phyloP scores from a whole-genome alignment of 306 rosid genomes.

The Begonia masoniana region DNA sequence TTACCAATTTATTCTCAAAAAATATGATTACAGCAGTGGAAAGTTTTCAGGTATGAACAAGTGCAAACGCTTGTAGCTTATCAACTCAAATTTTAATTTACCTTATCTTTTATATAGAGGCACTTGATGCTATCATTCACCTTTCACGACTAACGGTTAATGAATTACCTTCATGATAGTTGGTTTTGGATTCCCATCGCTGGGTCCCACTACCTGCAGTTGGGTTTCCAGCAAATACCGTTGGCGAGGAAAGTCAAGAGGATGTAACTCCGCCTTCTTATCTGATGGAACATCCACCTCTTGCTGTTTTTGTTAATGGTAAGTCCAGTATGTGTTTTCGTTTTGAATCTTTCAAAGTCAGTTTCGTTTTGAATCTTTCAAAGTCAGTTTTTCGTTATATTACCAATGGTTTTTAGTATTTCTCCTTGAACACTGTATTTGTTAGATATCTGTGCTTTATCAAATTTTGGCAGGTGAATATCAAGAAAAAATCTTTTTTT shows the following conservation, averaged over 20 bases:
- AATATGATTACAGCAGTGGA: constrained; percentile 85
- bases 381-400: too few species aligned
- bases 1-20: constrained; percentile 81
- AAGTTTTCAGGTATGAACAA: constrained; percentile 71
- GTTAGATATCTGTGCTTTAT: too few species aligned
- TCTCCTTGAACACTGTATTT: too few species aligned
- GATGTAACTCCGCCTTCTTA: constrained; percentile 83
- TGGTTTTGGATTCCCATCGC: constrained; percentile 97
- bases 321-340: constrained; percentile 3
- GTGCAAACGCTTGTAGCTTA: not conserved
- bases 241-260: constrained; percentile 69
- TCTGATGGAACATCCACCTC: constrained; percentile 99
- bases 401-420: too few species aligned
- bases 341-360: too few species aligned
- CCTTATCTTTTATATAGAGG: too few species aligned
- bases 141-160: constrained; percentile 3
- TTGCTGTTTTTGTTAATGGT: constrained; percentile 97
- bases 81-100: too few species aligned
- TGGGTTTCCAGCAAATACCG: constrained; percentile 52
- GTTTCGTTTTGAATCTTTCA: too few species aligned
- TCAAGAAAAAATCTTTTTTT: too few species aligned
- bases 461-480: too few species aligned
- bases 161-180: constrained; percentile 18
- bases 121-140: not conserved
- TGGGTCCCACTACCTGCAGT: constrained; percentile 95